Evolutionary conservation across 1,284 basidiomycete genomes (phyloP).

Genomic region (Apiotrichum sp.): DNA sequence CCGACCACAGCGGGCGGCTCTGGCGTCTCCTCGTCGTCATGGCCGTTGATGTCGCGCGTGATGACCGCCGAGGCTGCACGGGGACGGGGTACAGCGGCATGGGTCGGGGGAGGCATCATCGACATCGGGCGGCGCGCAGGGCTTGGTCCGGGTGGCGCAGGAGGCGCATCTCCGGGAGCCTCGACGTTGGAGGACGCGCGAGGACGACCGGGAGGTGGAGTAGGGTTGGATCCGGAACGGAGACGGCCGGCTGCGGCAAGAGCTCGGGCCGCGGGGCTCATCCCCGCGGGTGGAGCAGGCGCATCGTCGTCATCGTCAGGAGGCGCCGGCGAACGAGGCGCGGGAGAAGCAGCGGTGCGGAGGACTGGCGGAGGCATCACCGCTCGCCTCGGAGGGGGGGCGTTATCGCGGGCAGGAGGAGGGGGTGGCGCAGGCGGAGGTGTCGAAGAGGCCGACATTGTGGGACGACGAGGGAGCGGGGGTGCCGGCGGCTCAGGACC

Average conservation of each 20-base stretch:
- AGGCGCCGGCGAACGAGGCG: conserved; percentile 1
- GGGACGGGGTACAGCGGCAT: conserved; percentile 17
- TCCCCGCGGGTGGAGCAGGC: conserved; percentile 30
- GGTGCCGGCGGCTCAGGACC: conserved; percentile 20
- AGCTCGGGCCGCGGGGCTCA: conserved; percentile 32
- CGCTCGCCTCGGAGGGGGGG: neutral
- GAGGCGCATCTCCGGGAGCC: neutral
- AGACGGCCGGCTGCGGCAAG: conserved; percentile 12
- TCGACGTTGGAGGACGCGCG: neutral
- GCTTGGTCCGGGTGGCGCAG: conserved; percentile 26
- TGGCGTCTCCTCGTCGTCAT: conserved; percentile 19
- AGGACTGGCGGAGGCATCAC: neutral
- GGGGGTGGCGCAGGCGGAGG: conserved; percentile 39
- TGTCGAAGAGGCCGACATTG: conserved; percentile 51
- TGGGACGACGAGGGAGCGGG: conserved; percentile 19
- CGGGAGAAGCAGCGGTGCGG: neutral
- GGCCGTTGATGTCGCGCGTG: conserved; percentile 5
- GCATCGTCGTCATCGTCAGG: conserved; percentile 26
- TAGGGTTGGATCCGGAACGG: conserved; percentile 10
- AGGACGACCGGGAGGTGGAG: conserved; percentile 1
- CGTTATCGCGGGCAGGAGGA: conserved; percentile 27
- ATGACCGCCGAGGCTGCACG: conserved; percentile 28
- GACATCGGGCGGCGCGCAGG: conserved; percentile 19
- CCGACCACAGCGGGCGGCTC: conserved; percentile 44
- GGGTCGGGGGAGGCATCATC: conserved; percentile 17